A percentile compares a stretch with the other conserved stretches of the same genome.
Evolutionary conservation across 768 basidiomycete genomes (phyloP).

Genomic region (Phlebiopsis gigantea): DNA sequence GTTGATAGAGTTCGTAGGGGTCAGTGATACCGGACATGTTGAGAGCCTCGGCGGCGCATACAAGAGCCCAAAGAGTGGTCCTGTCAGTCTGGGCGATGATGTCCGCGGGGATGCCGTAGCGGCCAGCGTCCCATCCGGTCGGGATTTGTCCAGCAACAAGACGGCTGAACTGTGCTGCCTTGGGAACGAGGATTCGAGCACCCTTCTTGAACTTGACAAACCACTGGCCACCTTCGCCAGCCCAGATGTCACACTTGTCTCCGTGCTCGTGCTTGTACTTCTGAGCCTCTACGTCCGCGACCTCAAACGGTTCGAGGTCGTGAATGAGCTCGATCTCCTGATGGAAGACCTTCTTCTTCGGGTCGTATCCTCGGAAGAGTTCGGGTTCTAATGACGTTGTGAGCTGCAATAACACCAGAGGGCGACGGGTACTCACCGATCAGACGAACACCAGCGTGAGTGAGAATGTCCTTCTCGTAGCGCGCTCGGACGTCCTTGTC

Average conservation of each 20-base stretch:
- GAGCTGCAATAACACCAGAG: background rate
- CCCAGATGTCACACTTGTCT: slow-evolving; percentile 95
- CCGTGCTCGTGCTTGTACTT: slow-evolving; percentile 97
- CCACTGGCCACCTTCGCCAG: slow-evolving; percentile 88
- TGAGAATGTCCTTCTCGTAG: slow-evolving; percentile 92
- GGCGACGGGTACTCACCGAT: slow-evolving; percentile 58
- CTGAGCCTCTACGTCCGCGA: slow-evolving; percentile 82
- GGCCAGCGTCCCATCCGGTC: slow-evolving; percentile 94
- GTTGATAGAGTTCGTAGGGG: slow-evolving; percentile 95
- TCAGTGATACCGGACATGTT: slow-evolving; percentile 97
- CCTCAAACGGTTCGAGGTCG: slow-evolving; percentile 94
- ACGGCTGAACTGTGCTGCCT: slow-evolving; percentile 92
- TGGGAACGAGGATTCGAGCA: slow-evolving; percentile 87
- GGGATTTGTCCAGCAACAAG: slow-evolving; percentile 95
- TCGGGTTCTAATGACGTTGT: slow-evolving; percentile 73
- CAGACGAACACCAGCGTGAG: slow-evolving; percentile 87
- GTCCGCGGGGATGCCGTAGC: slow-evolving; percentile 95
- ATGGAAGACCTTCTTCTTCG: slow-evolving; percentile 94
- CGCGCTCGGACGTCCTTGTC: slow-evolving; percentile 94
- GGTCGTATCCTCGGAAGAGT: slow-evolving; percentile 96
- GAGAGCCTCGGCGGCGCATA: slow-evolving; percentile 91
- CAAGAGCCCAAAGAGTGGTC: slow-evolving; percentile 90
- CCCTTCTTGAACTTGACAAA: slow-evolving; percentile 99
- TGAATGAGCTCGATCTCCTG: slow-evolving; percentile 96
- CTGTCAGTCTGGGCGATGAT: slow-evolving; percentile 94